phyloP scores from a whole-genome alignment of 2,329 filamentous ascomycete genomes.

The Endocalyx cinctus region DNA sequence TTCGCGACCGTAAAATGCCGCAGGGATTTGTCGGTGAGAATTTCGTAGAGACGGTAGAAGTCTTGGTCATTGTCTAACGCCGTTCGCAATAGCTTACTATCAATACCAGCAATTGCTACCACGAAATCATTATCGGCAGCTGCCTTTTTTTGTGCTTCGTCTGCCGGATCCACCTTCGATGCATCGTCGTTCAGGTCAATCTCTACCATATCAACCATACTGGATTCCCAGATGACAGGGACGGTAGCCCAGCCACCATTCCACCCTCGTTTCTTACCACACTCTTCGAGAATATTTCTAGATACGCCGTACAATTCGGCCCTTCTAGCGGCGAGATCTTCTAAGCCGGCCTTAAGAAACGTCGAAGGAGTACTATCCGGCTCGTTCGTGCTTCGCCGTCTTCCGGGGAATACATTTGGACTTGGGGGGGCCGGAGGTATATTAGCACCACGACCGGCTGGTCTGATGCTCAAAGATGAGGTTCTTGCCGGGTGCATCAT shows the following conservation, averaged over 20 bases:
- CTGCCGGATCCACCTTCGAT: constrained; percentile 24
- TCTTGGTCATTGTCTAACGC: constrained; percentile 58
- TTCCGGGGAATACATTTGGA: constrained; percentile 49
- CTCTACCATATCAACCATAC: constrained; percentile 50
- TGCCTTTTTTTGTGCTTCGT: too few species aligned
- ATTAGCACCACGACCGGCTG: constrained; percentile 18
- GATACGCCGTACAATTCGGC: constrained; percentile 80
- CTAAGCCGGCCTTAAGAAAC: constrained; percentile 61
- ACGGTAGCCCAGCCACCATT: constrained; percentile 68
- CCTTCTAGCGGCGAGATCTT: constrained; percentile 76
- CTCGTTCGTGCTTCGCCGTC: constrained; percentile 34
- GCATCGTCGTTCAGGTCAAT: constrained; percentile 47
- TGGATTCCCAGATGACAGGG: constrained; percentile 42
- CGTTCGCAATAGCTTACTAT: constrained; percentile 52
- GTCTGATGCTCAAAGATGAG: constrained; percentile 52
- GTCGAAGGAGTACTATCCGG: constrained; percentile 39
- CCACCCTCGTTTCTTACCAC: constrained; percentile 72
- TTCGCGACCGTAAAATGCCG: constrained; percentile 78
- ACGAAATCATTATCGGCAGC: too few species aligned
- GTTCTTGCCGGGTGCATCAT: constrained; percentile 65
- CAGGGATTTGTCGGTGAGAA: constrained; percentile 77
- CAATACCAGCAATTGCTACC: constrained; percentile 41
- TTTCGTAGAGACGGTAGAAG: constrained; percentile 66
- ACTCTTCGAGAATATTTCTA: constrained; percentile 69
- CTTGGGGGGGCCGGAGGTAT: constrained; percentile 43